Percentiles rank a stretch among this genome's conserved stretches.
Conservation (phyloP, 768 basidiomycete species). For the Amanita jacksonii region DNA sequence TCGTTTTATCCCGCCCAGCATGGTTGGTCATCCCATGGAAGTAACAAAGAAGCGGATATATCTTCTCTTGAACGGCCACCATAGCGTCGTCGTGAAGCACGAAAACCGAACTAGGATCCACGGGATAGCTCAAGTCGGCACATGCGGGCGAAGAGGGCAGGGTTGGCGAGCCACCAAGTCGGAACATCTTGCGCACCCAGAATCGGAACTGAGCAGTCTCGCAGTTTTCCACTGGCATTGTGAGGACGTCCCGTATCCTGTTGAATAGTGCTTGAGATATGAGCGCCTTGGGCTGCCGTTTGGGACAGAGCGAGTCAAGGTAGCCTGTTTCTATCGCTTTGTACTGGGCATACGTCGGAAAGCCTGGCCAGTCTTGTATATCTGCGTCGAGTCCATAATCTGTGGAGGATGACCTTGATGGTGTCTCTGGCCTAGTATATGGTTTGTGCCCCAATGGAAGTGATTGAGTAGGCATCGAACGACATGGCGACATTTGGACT, state of each 20-base stretch:
- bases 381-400: neutral
- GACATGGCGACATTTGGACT: too few species aligned
- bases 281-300: constrained; percentile 55
- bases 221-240: constrained; percentile 35
- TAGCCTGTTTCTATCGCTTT: constrained; percentile 49
- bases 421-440: neutral
- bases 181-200: constrained; percentile 82
- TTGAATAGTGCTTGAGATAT: constrained; percentile 65
- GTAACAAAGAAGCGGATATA: constrained; percentile 70
- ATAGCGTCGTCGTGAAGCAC: constrained; percentile 63
- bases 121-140: constrained; percentile 12
- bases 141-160: neutral
- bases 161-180: constrained; percentile 21
- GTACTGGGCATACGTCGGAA: constrained; percentile 56
- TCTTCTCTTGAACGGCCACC: constrained; percentile 68
- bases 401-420: too few species aligned
- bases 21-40: constrained; percentile 59
- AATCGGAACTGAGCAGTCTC: constrained; percentile 67
- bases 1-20: constrained; percentile 76
- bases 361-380: constrained; percentile 28
- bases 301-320: constrained; percentile 44
- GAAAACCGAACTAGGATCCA: constrained; percentile 17
- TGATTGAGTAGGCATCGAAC: neutral
- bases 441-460: neutral
- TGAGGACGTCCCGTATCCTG: constrained; percentile 59